Evolutionary conservation across 345 rosid genomes (phyloP).

Genomic region (Gossypium raimondii): DNA sequence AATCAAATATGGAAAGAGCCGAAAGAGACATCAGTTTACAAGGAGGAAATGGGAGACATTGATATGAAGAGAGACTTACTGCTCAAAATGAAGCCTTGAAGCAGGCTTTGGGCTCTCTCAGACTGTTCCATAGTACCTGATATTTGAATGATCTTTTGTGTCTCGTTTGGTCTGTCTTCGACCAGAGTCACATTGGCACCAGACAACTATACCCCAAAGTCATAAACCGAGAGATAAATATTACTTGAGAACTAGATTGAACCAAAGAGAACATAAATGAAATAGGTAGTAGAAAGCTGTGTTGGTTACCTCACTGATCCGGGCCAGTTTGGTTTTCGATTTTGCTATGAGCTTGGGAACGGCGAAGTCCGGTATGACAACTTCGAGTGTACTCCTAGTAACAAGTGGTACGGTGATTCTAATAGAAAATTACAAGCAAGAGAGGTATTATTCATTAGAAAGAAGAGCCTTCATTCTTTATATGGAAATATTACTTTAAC

Average conservation of each 20-base stretch:
- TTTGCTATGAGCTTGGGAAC: conserved; percentile 82
- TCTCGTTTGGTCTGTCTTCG: conserved; percentile 65
- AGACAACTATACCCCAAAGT: conserved; percentile 51
- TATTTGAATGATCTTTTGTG: conserved; percentile 70
- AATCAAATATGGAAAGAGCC: conserved; percentile 16
- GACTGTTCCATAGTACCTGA: conserved; percentile 97
- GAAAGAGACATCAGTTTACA: conserved; percentile 6
- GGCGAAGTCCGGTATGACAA: conserved; percentile 78
- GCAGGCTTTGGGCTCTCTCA: conserved; percentile 95
- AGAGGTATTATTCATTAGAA: neutral
- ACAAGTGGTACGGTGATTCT: conserved; percentile 78
- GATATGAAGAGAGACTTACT: conserved; percentile 44
- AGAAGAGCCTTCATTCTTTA: neutral
- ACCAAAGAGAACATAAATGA: neutral
- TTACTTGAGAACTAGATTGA: neutral
- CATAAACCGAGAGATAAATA: neutral
- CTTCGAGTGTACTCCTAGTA: conserved; percentile 93
- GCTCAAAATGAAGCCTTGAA: conserved; percentile 96
- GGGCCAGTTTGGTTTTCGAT: conserved; percentile 85
- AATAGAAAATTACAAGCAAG: conserved; percentile 13
- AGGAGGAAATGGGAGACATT: neutral
- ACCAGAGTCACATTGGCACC: conserved; percentile 85
- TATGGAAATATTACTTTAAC: neutral
- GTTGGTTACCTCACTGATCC: conserved; percentile 82
- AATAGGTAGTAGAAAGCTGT: neutral